A percentile compares a stretch with the other conserved stretches of the same genome.
These are phyloP conservation scores for Antarctomyces pellizariae DNA, from an alignment of 495 filamentous ascomycete genomes.

Conservation along the genomic window DNA sequence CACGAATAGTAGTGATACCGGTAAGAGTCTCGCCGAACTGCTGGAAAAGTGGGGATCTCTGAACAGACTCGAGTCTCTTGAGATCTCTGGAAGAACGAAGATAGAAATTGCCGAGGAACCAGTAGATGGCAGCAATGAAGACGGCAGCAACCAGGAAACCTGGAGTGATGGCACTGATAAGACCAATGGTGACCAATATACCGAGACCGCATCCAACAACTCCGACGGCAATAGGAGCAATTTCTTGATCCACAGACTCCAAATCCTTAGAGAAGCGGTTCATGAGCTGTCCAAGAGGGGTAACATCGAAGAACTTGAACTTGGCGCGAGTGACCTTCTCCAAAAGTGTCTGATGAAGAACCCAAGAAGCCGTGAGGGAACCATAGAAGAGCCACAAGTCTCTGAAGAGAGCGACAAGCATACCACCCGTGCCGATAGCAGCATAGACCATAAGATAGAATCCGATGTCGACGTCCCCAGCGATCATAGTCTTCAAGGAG, in stretches of 20 bases:
- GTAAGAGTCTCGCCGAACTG: slow-evolving; percentile 93
- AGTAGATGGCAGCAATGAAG: slow-evolving; percentile 68
- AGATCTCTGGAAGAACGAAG: slow-evolving; percentile 77
- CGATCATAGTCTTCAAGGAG: slow-evolving; percentile 11
- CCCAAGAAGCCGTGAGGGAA: slow-evolving; percentile 68
- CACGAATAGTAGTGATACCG: slow-evolving; percentile 92
- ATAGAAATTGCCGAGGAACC: slow-evolving; percentile 68
- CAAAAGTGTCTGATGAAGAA: slow-evolving; percentile 62
- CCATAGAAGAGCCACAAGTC: slow-evolving; percentile 84
- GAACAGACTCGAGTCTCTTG: slow-evolving; percentile 85
- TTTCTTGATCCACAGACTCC: slow-evolving; percentile 86
- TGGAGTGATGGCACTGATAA: slow-evolving; percentile 87
- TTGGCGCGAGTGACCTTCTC: slow-evolving; percentile 62
- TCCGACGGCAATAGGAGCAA: slow-evolving; percentile 64
- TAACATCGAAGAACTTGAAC: slow-evolving; percentile 95
- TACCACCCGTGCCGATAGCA: slow-evolving; percentile 47
- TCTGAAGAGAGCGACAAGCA: slow-evolving; percentile 48
- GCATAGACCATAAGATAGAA: slow-evolving; percentile 79
- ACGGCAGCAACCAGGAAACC: slow-evolving; percentile 72
- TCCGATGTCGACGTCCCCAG: slow-evolving; percentile 40
- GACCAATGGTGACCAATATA: slow-evolving; percentile 66
- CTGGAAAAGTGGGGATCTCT: slow-evolving; percentile 88
- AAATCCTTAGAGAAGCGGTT: slow-evolving; percentile 97
- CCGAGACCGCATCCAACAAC: slow-evolving; percentile 29
- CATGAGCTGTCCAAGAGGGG: slow-evolving; percentile 90